Percentiles rank a stretch among this genome's conserved stretches.
These are phyloP conservation scores for Diaporthe sp. DNA, from an alignment of 2,329 filamentous ascomycete species.

Conservation along the genomic window DNA sequence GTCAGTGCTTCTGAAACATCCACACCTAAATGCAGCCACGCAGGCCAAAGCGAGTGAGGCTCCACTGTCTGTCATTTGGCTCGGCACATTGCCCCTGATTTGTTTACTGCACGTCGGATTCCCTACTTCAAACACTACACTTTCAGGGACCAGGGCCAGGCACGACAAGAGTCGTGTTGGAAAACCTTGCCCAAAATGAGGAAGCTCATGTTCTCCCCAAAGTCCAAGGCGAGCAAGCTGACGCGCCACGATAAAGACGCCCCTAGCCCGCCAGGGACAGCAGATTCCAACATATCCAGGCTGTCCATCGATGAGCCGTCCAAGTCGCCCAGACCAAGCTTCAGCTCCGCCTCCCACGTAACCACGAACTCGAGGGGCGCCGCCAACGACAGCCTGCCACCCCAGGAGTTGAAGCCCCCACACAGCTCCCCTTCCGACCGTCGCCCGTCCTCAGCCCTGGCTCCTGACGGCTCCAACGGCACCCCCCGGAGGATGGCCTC, in stretches of 20 bases:
- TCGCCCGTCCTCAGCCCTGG: conserved; percentile 45
- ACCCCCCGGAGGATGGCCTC: conserved; percentile 54
- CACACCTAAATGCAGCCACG: conserved; percentile 39
- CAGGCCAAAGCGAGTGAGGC: conserved; percentile 35
- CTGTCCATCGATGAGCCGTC: conserved; percentile 39
- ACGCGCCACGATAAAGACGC: conserved; percentile 41
- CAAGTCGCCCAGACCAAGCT: conserved; percentile 39
- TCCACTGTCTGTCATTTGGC: conserved; percentile 42
- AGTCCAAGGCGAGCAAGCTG: conserved; percentile 41
- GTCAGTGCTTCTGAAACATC: conserved; percentile 42
- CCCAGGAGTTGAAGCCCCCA: conserved; percentile 41
- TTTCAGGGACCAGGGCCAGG: conserved; percentile 40
- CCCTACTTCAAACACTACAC: conserved; percentile 31
- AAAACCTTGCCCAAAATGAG: conserved; percentile 41
- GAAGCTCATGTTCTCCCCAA: conserved; percentile 42
- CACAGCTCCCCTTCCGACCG: conserved; percentile 44
- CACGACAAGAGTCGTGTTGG: conserved; percentile 37
- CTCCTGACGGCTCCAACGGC: conserved; percentile 43
- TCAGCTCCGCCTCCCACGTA: conserved; percentile 39
- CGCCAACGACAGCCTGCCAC: conserved; percentile 19
- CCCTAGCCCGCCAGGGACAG: conserved; percentile 39
- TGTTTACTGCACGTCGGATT: conserved; percentile 43
- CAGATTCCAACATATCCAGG: conserved; percentile 39
- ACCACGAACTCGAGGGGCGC: conserved; percentile 31
- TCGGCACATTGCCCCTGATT: conserved; percentile 39